A percentile compares a stretch with the other conserved stretches of the same genome.
These are phyloP conservation scores for Aleurites moluccanus DNA, from an alignment of 441 rosid genomes.

Conservation along the genomic window DNA sequence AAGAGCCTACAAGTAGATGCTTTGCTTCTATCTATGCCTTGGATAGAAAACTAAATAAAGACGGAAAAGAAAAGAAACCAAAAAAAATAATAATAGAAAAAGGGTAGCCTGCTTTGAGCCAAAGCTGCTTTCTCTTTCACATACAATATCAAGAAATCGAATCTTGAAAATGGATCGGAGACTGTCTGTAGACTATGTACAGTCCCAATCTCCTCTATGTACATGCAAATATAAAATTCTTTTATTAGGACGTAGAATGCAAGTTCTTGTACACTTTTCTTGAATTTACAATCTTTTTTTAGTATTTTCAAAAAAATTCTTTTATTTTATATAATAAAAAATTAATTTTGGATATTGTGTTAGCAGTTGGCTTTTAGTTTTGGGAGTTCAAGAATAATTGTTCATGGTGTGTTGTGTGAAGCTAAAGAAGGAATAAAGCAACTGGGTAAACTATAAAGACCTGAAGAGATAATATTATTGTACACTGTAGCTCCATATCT, in stretches of 20 bases:
- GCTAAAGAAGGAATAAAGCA: background rate
- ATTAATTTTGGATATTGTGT: slow-evolving; percentile 24
- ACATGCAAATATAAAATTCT: slow-evolving; percentile 37
- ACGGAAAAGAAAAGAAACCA: too few species aligned
- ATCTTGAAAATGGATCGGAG: slow-evolving; percentile 27
- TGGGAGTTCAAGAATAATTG: slow-evolving; percentile 14
- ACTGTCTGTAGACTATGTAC: background rate
- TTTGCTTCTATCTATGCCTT: slow-evolving; percentile 64
- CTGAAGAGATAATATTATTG: too few species aligned
- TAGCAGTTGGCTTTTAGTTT: slow-evolving; percentile 11
- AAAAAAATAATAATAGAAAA: background rate
- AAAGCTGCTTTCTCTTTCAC: slow-evolving; percentile 32
- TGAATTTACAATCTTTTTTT: slow-evolving; percentile 24
- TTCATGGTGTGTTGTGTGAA: background rate
- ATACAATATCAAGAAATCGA: slow-evolving; percentile 6
- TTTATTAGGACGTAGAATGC: slow-evolving; percentile 23
- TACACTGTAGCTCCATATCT: slow-evolving; percentile 2
- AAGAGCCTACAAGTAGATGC: slow-evolving; percentile 51
- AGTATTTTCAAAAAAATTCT: slow-evolving; percentile 11
- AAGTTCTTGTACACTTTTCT: slow-evolving; percentile 31
- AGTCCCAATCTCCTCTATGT: slow-evolving; percentile 17
- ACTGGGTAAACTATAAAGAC: background rate
- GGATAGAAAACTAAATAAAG: slow-evolving; percentile 20
- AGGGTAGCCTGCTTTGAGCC: slow-evolving; percentile 32
- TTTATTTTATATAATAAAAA: slow-evolving; percentile 2